Base-by-base conservation (phyloP, 1,284 basidiomycete species). In the Bjerkandera adusta region DNA sequence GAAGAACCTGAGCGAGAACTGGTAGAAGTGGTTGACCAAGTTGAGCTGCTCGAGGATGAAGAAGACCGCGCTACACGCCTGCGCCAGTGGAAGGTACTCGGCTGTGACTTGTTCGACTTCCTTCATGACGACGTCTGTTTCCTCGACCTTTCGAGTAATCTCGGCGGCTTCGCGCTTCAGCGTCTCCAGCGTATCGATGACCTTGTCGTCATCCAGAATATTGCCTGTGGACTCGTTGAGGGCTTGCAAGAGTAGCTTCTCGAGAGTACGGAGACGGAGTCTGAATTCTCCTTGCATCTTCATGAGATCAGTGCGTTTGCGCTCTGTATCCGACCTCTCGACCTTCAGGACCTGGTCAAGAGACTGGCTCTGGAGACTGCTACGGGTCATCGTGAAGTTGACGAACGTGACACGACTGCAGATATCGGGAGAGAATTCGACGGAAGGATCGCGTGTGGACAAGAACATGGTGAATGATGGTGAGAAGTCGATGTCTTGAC, bases 381-480 rank as follows among this genome's bases (percentile, higher is more conserved):
- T 93, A 50, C 95, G 82, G 0, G 97, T 99, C 92, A 99, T 99
- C 13, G 96, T 99, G 69, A 99, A 99, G 75, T 99, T 99, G 73
- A 99, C 96, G 63, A 99, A 97, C 0, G 96, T 97, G 29, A 99
- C 97, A 50, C 97, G 85, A 72, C 93, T 97, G 76, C 96, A 99
- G 53, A 99, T 94, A 65, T 99, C 96, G 1, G 97, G 94, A 16
- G 96, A 92, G 69, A 99, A 97, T 60, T 97, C 94, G 53, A 97
- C 89, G 0, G 94, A 96, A 1, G 97, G 95, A 67, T 99, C 95
- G 20, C 96, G 79, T 6, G 97, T 99, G 2, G 97, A 92, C 40
- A 99, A 77, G 81, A 99, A 99, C 92, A 99, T 96, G 8, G 92
- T 96, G 76, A 99, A 99, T 10, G 95, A 87, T 3, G 97, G 97